Percentiles rank a stretch among this genome's conserved stretches.
Evolutionary conservation across 192 early-diverging fungal genomes (phyloP).

Genomic region (Gaertneriomyces sp.): DNA sequence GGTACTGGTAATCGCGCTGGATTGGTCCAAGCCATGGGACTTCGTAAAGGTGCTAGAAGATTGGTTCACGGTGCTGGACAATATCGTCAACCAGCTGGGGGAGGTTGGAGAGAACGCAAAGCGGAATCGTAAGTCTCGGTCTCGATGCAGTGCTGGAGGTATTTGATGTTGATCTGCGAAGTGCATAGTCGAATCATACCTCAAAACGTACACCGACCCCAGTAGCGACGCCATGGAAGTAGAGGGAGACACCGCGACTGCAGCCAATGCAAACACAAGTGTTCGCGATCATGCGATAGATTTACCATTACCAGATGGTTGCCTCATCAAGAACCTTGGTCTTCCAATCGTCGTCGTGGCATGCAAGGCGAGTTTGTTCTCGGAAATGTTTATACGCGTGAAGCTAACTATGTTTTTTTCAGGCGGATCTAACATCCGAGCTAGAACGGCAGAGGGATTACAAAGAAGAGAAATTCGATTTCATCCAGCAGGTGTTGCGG

Average conservation of each 20-base stretch:
- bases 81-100: slow-evolving; percentile 49
- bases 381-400: too few relatives aligned
- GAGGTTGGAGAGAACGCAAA: slow-evolving; percentile 24
- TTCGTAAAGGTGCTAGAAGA: slow-evolving; percentile 76
- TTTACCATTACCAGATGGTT: slow-evolving; percentile 70
- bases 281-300: slow-evolving; percentile 15
- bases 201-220: slow-evolving; percentile 69
- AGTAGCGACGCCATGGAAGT: background rate
- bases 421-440: slow-evolving; percentile 67
- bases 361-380: slow-evolving; percentile 59
- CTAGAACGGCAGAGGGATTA: slow-evolving; percentile 80
- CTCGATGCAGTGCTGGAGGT: too few relatives aligned
- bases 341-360: slow-evolving; percentile 88
- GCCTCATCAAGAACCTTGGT: slow-evolving; percentile 80
- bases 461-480: slow-evolving; percentile 93
- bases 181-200: slow-evolving; percentile 58
- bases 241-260: background rate
- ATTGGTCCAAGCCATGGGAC: slow-evolving; percentile 87
- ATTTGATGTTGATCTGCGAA: too few relatives aligned
- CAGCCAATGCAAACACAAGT: background rate
- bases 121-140: too few relatives aligned
- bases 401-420: background rate
- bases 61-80: slow-evolving; percentile 71
- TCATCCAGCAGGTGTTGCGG: slow-evolving; percentile 87
- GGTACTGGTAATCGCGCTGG: slow-evolving; percentile 73